Conservation (phyloP, 768 basidiomycete genomes). For the Psilocybe sp. region DNA sequence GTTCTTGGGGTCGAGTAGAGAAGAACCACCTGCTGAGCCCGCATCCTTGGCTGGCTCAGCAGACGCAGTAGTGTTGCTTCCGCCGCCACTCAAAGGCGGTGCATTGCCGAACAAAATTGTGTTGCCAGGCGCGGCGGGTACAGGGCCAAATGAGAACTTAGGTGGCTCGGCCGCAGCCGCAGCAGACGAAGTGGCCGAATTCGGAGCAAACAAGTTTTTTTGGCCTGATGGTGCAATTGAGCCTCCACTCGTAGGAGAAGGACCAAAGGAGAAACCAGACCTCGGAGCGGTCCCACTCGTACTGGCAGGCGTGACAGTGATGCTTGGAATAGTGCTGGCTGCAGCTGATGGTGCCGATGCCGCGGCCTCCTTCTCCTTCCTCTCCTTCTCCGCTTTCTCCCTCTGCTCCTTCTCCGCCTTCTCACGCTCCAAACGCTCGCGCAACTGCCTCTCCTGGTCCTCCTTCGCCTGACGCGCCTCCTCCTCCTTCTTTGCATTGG, state of each 20-base stretch:
- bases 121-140: slow-evolving; percentile 1
- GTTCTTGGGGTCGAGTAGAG: too few relatives aligned
- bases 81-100: not conserved
- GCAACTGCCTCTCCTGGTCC: slow-evolving; percentile 32
- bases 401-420: slow-evolving; percentile 24
- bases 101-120: not conserved
- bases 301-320: not conserved
- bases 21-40: not conserved
- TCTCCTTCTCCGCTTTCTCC: slow-evolving; percentile 18
- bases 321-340: not conserved
- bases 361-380: slow-evolving; percentile 9
- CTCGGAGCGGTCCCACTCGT: not conserved
- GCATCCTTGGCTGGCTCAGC: not conserved
- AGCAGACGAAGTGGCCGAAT: not conserved
- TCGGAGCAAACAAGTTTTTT: not conserved
- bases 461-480: slow-evolving; percentile 33
- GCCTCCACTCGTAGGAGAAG: too few relatives aligned
- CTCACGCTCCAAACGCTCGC: slow-evolving; percentile 29
- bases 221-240: not conserved
- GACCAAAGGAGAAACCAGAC: not conserved
- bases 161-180: slow-evolving; percentile 2
- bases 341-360: not conserved
- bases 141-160: slow-evolving; percentile 6
- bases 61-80: not conserved
- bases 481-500: slow-evolving; percentile 42